These are phyloP conservation scores for Camellia sinensis DNA, from an alignment of 148 eudicot species.

Conservation along the genomic window DNA sequence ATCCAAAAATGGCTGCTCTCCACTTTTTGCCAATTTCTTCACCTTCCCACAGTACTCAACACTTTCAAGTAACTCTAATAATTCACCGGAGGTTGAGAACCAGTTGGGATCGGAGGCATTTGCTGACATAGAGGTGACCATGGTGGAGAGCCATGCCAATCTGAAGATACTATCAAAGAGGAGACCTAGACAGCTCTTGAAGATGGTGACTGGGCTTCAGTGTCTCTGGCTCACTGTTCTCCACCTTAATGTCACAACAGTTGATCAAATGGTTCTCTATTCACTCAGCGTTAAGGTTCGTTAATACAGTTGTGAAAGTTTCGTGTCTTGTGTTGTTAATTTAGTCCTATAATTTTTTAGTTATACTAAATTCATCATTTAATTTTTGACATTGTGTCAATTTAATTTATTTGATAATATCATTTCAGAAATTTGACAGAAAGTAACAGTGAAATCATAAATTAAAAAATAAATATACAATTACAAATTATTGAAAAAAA, in stretches of 20 bases:
- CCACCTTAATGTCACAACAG: conserved; percentile 68
- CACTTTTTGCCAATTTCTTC: conserved; percentile 48
- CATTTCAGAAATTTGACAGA: too few relatives aligned
- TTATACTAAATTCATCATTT: too few relatives aligned
- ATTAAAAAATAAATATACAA: too few relatives aligned
- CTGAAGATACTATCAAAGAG: conserved; percentile 53
- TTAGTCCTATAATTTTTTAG: too few relatives aligned
- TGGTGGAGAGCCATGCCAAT: conserved; percentile 75
- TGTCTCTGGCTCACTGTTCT: conserved; percentile 50
- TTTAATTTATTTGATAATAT: too few relatives aligned
- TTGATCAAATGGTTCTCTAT: conserved; percentile 51
- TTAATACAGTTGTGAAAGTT: background rate
- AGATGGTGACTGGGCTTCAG: conserved; percentile 56
- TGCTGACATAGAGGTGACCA: conserved; percentile 64
- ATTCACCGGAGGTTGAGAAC: conserved; percentile 2
- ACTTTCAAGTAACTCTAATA: background rate
- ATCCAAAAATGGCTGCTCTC: background rate
- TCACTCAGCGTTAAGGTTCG: conserved; percentile 65
- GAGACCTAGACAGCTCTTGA: conserved; percentile 48
- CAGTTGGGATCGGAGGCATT: conserved; percentile 2
- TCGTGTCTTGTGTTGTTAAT: too few relatives aligned
- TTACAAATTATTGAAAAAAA: too few relatives aligned
- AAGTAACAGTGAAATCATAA: too few relatives aligned
- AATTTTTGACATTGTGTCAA: too few relatives aligned
- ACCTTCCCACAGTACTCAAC: conserved; percentile 65